These are phyloP conservation scores for Pyricularia grisea DNA, from an alignment of 2,329 filamentous ascomycete species.

Conservation along the genomic window DNA sequence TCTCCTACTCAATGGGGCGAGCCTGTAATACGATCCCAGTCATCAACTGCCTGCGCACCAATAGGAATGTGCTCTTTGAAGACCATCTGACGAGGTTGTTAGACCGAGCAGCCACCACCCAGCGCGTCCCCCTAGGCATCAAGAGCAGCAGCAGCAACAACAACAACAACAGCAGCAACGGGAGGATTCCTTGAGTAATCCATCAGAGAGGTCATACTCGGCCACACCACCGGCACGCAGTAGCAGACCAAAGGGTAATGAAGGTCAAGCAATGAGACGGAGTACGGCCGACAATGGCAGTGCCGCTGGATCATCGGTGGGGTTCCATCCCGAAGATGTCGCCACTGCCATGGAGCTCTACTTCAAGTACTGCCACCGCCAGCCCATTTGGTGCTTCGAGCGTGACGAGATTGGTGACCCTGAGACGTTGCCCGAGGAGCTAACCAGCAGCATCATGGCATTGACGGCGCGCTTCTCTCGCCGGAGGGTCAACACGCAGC, in stretches of 20 bases:
- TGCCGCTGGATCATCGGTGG: constrained; percentile 1
- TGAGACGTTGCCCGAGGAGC: constrained; percentile 22
- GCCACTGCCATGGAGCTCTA: constrained; percentile 28
- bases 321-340: constrained; percentile 2
- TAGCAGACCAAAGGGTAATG: neutral
- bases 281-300: neutral
- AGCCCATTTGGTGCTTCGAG: constrained; percentile 35
- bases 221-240: neutral
- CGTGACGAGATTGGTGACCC: constrained; percentile 24
- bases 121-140: neutral
- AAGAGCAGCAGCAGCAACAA: neutral
- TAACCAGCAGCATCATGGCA: constrained; percentile 25
- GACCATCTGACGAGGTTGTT: constrained; percentile 5
- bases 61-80: neutral
- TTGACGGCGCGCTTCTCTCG: neutral
- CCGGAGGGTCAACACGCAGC: constrained; percentile 1
- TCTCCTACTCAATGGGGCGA: constrained; percentile 32
- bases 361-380: constrained; percentile 32
- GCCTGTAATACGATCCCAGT: constrained; percentile 16
- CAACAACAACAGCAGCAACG: neutral
- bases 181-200: neutral
- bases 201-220: neutral
- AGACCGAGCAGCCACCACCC: constrained; percentile 2
- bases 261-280: neutral
- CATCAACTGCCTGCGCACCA: constrained; percentile 1